Evolutionary conservation across 1,284 basidiomycete genomes (phyloP).

Genomic region (Cryptococcus sp.): DNA sequence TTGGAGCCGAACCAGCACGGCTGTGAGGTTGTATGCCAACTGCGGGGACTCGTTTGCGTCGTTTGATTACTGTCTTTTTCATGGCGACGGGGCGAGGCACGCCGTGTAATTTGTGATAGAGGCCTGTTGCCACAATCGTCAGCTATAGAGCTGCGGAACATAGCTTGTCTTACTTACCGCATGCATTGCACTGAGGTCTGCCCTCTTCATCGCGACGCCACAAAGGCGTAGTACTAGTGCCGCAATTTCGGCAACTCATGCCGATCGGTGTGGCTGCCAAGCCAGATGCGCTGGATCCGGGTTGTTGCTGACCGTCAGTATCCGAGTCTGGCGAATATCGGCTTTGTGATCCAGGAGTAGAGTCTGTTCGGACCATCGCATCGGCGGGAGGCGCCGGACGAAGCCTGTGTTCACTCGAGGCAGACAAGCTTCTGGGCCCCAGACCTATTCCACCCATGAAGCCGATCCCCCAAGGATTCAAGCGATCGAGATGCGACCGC

Average conservation of each 20-base stretch:
- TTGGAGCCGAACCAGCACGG: constrained; percentile 13
- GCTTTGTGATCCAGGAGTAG: constrained; percentile 16
- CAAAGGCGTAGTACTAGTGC: constrained; percentile 88
- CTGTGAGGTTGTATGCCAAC: constrained; percentile 44
- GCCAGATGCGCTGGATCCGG: constrained; percentile 33
- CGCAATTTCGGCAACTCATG: constrained; percentile 87
- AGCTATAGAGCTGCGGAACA: constrained; percentile 8
- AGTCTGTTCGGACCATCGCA: constrained; percentile 14
- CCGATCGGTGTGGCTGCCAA: constrained; percentile 62
- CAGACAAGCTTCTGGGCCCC: constrained; percentile 18
- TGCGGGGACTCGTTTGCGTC: constrained; percentile 91
- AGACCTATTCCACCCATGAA: constrained; percentile 23
- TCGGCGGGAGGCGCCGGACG: constrained; percentile 12
- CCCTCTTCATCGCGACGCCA: constrained; percentile 93
- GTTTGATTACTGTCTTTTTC: constrained; percentile 99
- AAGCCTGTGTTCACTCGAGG: constrained; percentile 21
- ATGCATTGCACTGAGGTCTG: constrained; percentile 74
- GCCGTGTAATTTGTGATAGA: constrained; percentile 98
- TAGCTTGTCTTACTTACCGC: constrained; percentile 65
- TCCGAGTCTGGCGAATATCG: constrained; percentile 26
- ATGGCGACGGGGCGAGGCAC: constrained; percentile 95
- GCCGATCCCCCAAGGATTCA: constrained; percentile 25
- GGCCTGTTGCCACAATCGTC: constrained; percentile 58
- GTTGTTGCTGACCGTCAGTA: constrained; percentile 10
- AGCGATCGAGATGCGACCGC: constrained; percentile 13